Conservation (phyloP, 768 basidiomycete species). For the Mycena chlorophos region DNA sequence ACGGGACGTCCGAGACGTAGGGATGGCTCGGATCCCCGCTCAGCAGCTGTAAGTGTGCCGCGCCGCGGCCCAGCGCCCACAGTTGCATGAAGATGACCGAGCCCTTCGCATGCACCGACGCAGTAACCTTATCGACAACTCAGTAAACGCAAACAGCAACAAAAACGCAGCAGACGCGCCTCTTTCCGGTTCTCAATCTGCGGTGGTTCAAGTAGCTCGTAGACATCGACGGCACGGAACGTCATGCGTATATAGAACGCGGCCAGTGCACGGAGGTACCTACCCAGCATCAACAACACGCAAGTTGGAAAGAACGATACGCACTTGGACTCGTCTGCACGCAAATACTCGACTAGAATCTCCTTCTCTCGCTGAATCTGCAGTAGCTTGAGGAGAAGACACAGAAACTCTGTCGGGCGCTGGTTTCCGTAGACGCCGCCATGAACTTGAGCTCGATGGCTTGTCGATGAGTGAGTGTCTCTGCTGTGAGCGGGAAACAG, state of each 20-base stretch:
- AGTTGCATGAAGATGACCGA: constrained; percentile 49
- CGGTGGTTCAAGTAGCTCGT: constrained; percentile 89
- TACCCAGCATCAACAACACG: constrained; percentile 31
- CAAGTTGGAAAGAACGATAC: constrained; percentile 29
- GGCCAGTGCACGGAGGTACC: constrained; percentile 91
- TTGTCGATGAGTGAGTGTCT: constrained; percentile 90
- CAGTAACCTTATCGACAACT: no score
- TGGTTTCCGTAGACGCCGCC: constrained; percentile 97
- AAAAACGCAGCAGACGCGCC: no score
- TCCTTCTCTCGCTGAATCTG: constrained; percentile 99
- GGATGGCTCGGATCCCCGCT: constrained; percentile 23
- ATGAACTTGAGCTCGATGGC: constrained; percentile 79
- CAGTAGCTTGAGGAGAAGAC: constrained; percentile 87
- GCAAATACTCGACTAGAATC: constrained; percentile 91
- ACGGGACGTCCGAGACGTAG: constrained; percentile 27
- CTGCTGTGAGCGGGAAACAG: constrained; percentile 98
- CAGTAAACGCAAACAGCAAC: no score
- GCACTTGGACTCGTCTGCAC: constrained; percentile 98
- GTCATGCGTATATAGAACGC: constrained; percentile 95
- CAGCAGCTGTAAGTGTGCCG: constrained; percentile 21
- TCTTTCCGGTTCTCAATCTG: constrained; percentile 93
- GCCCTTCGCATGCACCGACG: constrained; percentile 44
- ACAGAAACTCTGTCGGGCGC: constrained; percentile 91
- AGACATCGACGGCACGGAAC: constrained; percentile 86
- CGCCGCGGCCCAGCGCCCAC: constrained; percentile 50